Percentiles rank a stretch among this genome's conserved stretches.
Conservation (phyloP, 1,284 basidiomycete genomes). For the Peniophora sp. region DNA sequence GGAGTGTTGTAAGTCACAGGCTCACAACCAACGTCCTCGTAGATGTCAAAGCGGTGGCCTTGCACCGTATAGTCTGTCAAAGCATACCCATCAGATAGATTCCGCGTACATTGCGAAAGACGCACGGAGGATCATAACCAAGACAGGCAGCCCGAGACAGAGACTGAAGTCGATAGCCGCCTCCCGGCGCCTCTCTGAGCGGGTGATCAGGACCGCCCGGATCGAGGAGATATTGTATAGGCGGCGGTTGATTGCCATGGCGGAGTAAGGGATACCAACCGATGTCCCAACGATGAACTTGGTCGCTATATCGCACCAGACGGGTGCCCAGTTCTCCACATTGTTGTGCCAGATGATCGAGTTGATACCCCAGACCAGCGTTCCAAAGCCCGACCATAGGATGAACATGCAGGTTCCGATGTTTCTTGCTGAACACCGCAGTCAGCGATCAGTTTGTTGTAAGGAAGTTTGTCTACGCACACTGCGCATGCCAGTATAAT, state of each 20-base stretch:
- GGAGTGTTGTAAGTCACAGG: conserved; percentile 35
- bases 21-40: conserved; percentile 13
- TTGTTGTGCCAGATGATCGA: conserved; percentile 29
- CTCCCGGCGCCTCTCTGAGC: conserved; percentile 27
- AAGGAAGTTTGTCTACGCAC: conserved; percentile 2
- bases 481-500: conserved; percentile 26
- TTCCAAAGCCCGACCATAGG: conserved; percentile 24
- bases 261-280: conserved; percentile 32
- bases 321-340: conserved; percentile 19
- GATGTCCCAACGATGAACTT: conserved; percentile 24
- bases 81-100: not conserved
- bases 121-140: conserved; percentile 37
- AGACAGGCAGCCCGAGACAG: conserved; percentile 19
- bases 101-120: conserved; percentile 5
- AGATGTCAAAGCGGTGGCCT: conserved; percentile 36
- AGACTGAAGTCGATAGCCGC: conserved; percentile 23
- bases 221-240: conserved; percentile 34
- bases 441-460: not conserved
- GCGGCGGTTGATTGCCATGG: conserved; percentile 37
- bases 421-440: conserved; percentile 22
- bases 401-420: conserved; percentile 27
- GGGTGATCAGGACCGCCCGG: conserved; percentile 13
- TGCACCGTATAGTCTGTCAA: conserved; percentile 27
- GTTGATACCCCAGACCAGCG: conserved; percentile 25
- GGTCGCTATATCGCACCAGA: conserved; percentile 40